Conservation (phyloP, 163 green algal genomes). For the Chlamydomonas reinhardtii region DNA sequence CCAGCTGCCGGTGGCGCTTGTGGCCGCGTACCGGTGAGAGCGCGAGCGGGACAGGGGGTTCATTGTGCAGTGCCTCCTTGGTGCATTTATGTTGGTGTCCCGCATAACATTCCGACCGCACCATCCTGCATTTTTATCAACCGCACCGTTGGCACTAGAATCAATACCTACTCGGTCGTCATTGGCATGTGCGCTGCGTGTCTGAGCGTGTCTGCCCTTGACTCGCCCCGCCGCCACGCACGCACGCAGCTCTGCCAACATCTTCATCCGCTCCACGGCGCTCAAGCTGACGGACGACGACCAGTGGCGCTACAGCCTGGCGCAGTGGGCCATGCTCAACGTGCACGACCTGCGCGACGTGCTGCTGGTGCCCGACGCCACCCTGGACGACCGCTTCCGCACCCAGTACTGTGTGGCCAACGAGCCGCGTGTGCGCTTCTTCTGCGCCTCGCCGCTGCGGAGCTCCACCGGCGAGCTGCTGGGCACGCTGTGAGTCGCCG, state of each 20-base stretch:
- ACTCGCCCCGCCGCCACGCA: no score
- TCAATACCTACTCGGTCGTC: no score
- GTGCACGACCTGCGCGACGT: constrained; percentile 26
- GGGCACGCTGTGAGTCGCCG: constrained; percentile 43
- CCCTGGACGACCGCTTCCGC: constrained; percentile 11
- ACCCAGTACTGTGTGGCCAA: constrained; percentile 36
- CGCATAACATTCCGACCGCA: no score
- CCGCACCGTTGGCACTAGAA: no score
- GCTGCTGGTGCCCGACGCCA: constrained; percentile 35
- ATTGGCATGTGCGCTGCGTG: no score
- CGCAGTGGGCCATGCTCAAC: constrained; percentile 47
- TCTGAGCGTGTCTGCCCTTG: no score
- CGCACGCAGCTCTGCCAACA: constrained; percentile 37
- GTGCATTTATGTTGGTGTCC: no score
- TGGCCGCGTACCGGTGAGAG: constrained; percentile 44
- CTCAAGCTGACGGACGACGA: constrained; percentile 40
- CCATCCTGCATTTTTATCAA: no score
- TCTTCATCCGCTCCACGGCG: constrained; percentile 49
- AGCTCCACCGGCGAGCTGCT: constrained; percentile 44
- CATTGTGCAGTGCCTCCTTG: no score
- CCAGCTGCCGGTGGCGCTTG: constrained; percentile 47
- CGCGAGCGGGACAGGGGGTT: no score
- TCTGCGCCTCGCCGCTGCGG: constrained; percentile 39
- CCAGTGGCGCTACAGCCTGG: constrained; percentile 43
- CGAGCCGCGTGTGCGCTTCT: constrained; percentile 39